phyloP scores from a whole-genome alignment of 2,329 filamentous ascomycete species.

The Aspergillus terreus region DNA sequence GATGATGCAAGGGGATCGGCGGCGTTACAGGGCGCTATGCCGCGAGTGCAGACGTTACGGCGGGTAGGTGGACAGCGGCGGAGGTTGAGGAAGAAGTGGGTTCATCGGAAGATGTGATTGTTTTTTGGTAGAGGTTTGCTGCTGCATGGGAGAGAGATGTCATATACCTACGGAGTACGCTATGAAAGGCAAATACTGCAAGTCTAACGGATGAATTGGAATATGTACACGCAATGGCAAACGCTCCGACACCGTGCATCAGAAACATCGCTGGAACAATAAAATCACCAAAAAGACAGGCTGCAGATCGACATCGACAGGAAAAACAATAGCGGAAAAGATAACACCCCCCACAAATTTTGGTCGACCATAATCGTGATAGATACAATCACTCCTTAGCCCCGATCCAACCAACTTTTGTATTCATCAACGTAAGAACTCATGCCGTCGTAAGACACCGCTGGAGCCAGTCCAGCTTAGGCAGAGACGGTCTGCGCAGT shows the following conservation, averaged over 20 bases:
- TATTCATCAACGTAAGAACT: constrained; percentile 8
- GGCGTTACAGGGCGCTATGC: too few relatives aligned
- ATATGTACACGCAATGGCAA: constrained; percentile 7
- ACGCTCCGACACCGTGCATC: constrained; percentile 20
- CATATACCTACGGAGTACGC: too few relatives aligned
- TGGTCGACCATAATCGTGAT: constrained; percentile 4
- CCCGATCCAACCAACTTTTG: constrained; percentile 7
- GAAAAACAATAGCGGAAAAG: background rate
- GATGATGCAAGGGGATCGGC: background rate
- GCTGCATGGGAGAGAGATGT: too few relatives aligned
- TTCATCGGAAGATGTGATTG: too few relatives aligned
- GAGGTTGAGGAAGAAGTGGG: too few relatives aligned
- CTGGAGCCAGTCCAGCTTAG: constrained; percentile 19
- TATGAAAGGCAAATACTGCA: too few relatives aligned
- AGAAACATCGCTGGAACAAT: constrained; percentile 10
- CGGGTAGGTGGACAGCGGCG: too few relatives aligned
- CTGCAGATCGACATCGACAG: constrained; percentile 4
- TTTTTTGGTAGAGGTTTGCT: too few relatives aligned
- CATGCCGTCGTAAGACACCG: constrained; percentile 14
- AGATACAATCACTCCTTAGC: constrained; percentile 3
- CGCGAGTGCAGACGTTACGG: too few relatives aligned
- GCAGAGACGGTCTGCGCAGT: constrained; percentile 27
- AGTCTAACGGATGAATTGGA: background rate
- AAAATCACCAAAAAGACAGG: background rate
- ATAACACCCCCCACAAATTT: background rate